A percentile compares a stretch with the other conserved stretches of the same genome.
These are phyloP conservation scores for Colletotrichum nymphaeae DNA, from an alignment of 2,329 filamentous ascomycete genomes.

Conservation along the genomic window DNA sequence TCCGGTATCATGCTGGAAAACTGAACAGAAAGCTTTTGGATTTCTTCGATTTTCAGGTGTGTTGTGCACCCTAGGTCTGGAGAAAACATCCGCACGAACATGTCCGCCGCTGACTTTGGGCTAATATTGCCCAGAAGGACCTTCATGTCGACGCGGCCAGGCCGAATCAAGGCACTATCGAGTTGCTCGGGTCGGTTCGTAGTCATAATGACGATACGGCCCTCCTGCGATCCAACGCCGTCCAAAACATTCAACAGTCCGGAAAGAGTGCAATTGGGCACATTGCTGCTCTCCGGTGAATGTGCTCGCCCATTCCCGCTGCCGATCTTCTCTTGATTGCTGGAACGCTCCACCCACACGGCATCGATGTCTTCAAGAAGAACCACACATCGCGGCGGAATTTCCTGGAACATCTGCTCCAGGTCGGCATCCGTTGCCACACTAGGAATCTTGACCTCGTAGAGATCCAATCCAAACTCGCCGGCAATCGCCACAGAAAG, in stretches of 20 bases:
- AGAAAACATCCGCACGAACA: conserved; percentile 60
- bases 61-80: conserved; percentile 45
- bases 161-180: conserved; percentile 72
- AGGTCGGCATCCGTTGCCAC: conserved; percentile 62
- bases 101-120: conserved; percentile 53
- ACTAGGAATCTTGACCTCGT: conserved; percentile 60
- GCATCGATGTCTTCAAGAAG: conserved; percentile 67
- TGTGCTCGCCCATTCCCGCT: conserved; percentile 21
- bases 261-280: conserved; percentile 63
- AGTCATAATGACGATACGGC: conserved; percentile 79
- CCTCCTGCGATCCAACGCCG: conserved; percentile 76
- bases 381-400: conserved; percentile 64
- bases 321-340: conserved; percentile 36
- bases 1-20: conserved; percentile 66
- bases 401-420: conserved; percentile 61
- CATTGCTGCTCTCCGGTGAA: conserved; percentile 15
- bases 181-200: conserved; percentile 75
- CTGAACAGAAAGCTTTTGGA: conserved; percentile 59
- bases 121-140: conserved; percentile 66
- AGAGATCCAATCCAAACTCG: conserved; percentile 62
- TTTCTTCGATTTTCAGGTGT: conserved; percentile 41
- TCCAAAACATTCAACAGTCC: conserved; percentile 78
- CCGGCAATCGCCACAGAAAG: conserved; percentile 64
- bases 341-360: conserved; percentile 44
- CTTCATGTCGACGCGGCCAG: conserved; percentile 74